Base-by-base conservation (phyloP, 1,284 basidiomycete species). In the Cryptococcus sp. region DNA sequence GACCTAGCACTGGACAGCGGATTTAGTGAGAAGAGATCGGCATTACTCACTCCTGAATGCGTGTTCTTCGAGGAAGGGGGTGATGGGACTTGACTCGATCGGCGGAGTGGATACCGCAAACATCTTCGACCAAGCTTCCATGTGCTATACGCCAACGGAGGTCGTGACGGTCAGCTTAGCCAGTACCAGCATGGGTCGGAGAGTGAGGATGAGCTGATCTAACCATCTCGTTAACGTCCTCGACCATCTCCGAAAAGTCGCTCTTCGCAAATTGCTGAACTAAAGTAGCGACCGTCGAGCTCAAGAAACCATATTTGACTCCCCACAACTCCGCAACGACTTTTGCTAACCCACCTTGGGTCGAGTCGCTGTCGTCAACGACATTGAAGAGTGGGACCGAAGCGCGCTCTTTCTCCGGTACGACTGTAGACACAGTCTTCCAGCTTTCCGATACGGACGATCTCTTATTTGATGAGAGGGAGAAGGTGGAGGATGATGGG, bases 41-140 rank as follows among this genome's bases (percentile, higher is more conserved):
- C 31, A 10, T 11, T 11, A 66, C 75, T 62, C 50, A 76, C 74
- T 75, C 23, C 72, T 60, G 63, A 78, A 76, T 10, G 76, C 81
- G 72, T 87, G 89, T 56, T 85, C 84, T 73, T 91, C 88, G 83
- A 92, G 87, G 76, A 91, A 94, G 0, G 91, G 89, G 17, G 84
- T 86, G 63, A 93, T 82, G 0, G 88, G 89, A 0, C 88, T 88
- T 57, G 88, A 88, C 5, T 83, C 80, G 57, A 92, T 84, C 0
- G 89, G 89, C 42, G 90, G 90, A 50, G 85, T 82, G 17, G 90
- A 88, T 50, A 81, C 84, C 19, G 81, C 81, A 60, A 92, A 82
- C 89, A 95, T 92, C 66, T 89, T 83, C 1, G 86, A 88, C 92
- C 92, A 95, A 5, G 85, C 87, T 61, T 85, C 82, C 46, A 93